Base-by-base conservation (phyloP, 306 rosid species). In the Corylus avellana region DNA sequence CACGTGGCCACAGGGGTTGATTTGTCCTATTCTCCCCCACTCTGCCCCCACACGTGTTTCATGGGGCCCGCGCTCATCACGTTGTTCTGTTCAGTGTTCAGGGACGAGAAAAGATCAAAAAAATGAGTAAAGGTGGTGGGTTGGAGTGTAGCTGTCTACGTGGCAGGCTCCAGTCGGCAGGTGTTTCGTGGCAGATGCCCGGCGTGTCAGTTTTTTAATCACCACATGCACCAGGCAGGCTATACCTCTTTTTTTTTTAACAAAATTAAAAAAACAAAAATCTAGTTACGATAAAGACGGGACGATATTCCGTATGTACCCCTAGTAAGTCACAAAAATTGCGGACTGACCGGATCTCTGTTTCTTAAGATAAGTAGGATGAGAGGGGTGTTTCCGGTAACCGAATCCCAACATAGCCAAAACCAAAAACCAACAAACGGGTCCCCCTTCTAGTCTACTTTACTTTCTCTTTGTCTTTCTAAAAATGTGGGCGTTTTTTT, bases 11-110 rank as follows among this genome's bases (percentile, higher is more conserved):
- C 51, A 50, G 8, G 46, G 75, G 46, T 51, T 37, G n/a, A 8
- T 55, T 67, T 70, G 78, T 61, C 74, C 78, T 84, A 82, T 69
- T 76, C 71, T 84, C 66, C 70, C 75, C 78, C 17, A 63, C 81
- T 88, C 78, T 74, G 82, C 70, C 88, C 69, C 84, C 86, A 82
- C 92, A 87, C 83, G 85, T 88, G 90, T 75, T 44, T 42, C 5
- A 0, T 44, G 61, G 82, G 58, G 25, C 81, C 88, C 85, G 64
- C 49, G 9, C 29, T 27, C 69, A 16, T 37, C 78, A 74, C 84
- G 75, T 73, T 81, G 72, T 74, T 79, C 63, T 58, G 70, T 32
- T 13, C 44, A 12, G 42, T 8, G 16, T 11, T 12, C 70, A 32
- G 46, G 56, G 66, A 29, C 67, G 80, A 53, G 37, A 2, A 7